Evolutionary conservation across 2,329 filamentous ascomycete genomes (phyloP), one percentile per base, ranked within the genome.

Genomic region (Aureobasidium sp.): DNA sequence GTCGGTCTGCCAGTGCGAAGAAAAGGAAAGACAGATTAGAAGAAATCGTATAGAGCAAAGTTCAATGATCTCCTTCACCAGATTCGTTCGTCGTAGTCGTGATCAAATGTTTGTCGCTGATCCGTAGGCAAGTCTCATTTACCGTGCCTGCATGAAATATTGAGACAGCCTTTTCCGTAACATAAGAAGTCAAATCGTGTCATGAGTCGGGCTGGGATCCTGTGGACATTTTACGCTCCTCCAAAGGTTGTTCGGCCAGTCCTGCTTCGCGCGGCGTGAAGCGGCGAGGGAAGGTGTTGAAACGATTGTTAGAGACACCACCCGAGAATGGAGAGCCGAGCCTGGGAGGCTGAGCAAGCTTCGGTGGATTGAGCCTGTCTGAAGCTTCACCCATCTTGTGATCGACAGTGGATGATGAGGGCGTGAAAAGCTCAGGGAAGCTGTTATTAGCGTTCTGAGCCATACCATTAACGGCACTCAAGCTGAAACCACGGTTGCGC

Each of bases 401-500:
- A 47, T 61, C 63, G 15, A 47, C 51, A 39, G 47, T 31, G 14
- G 34, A 41, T 6, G 66, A 41, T 39, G 78, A 78, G 7, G 81
- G 81, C 4, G 78, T 80, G 68, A 85, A 84, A 4, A 85, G 74
- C 77, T 48, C 82, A 76, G 37, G 86, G 75, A 58, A 49, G 8
- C 17, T n/a, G 22, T 22, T 58, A 42, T 80, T 77, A 57, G 73
- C 67, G 75, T 79, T 57, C 79, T 76, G 31, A 77, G 9, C 25
- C 57, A 51, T 42, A 14, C 57, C 77, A 64, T 77, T 78, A 63
- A 83, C 79, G 58, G 84, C 82, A 55, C 84, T 81, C 27, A 83
- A 77, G 51, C 83, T 87, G 67, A 84, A 85, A 61, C 84, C 84
- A 47, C 85, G 82, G 67, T 80, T 84, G 44, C 84, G 80, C 37